These are phyloP conservation scores for Diaporthe eres DNA, from an alignment of 2,329 filamentous ascomycete genomes.

Conservation along the genomic window DNA sequence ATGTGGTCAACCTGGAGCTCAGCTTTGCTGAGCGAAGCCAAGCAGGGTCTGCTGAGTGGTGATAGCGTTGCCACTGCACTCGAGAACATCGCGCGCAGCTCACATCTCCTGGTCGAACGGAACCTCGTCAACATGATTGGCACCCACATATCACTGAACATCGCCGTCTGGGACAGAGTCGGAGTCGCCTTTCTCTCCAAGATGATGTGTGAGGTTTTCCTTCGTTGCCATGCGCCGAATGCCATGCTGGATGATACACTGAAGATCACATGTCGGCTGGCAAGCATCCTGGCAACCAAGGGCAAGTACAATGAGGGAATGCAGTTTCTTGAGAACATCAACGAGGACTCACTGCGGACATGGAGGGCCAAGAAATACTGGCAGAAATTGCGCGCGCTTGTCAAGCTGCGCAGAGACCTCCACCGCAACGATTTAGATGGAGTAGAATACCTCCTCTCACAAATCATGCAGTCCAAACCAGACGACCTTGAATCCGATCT, in stretches of 20 bases:
- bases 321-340: conserved; percentile 65
- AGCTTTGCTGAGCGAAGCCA: conserved; percentile 87
- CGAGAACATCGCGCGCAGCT: conserved; percentile 85
- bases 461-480: conserved; percentile 65
- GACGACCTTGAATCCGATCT: conserved; percentile 68
- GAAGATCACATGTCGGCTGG: conserved; percentile 79
- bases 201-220: conserved; percentile 79
- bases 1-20: conserved; percentile 90
- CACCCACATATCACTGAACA: conserved; percentile 79
- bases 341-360: conserved; percentile 68
- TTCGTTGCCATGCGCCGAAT: conserved; percentile 76
- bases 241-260: conserved; percentile 81
- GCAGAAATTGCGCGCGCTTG: conserved; percentile 75
- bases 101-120: conserved; percentile 84
- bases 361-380: conserved; percentile 85
- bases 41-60: conserved; percentile 81
- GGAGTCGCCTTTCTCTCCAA: conserved; percentile 72
- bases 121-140: conserved; percentile 81
- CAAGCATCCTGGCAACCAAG: conserved; percentile 74
- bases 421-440: conserved; percentile 67
- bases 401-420: conserved; percentile 75
- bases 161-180: conserved; percentile 82
- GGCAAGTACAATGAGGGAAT: conserved; percentile 81
- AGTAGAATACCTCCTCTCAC: conserved; percentile 64
- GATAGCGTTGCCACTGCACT: conserved; percentile 74